Conservation (phyloP, 1,139 yeast species). For the Debaryomyces nepalensis region DNA sequence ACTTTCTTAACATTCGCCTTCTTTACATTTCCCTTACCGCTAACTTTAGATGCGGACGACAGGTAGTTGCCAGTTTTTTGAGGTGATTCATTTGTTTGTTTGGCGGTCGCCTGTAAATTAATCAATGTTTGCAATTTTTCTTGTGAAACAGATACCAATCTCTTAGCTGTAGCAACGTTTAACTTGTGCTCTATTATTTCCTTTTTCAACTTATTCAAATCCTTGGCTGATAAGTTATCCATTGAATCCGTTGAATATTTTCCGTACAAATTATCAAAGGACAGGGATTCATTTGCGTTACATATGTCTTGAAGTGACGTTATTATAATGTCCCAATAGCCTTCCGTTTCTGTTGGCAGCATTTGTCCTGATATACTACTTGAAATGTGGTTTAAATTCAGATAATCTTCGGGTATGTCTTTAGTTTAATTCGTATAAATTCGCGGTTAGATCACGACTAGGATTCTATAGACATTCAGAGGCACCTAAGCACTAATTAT, state of each 20-base stretch:
- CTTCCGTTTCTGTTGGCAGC: constrained; percentile 42
- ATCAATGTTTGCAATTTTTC: constrained; percentile 43
- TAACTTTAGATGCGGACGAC: constrained; percentile 4
- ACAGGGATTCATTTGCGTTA: constrained; percentile 58
- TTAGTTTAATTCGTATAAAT: background rate
- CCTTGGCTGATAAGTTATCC: constrained; percentile 30
- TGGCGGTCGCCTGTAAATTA: constrained; percentile 21
- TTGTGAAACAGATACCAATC: constrained; percentile 49
- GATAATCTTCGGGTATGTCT: background rate
- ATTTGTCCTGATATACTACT: constrained; percentile 1
- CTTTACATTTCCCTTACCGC: constrained; percentile 21
- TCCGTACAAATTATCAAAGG: constrained; percentile 52
- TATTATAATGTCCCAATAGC: constrained; percentile 71
- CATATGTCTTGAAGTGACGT: constrained; percentile 71
- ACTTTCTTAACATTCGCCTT: constrained; percentile 34
- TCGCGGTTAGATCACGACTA: constrained; percentile 4
- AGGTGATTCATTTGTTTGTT: constrained; percentile 13
- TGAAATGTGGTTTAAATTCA: background rate
- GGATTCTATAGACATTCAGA: too few relatives aligned
- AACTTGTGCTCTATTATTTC: constrained; percentile 56
- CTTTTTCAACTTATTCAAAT: constrained; percentile 44
- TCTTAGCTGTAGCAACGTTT: constrained; percentile 59
- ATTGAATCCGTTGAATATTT: constrained; percentile 27
- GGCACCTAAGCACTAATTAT: background rate
- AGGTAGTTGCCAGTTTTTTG: constrained; percentile 16